A percentile compares a stretch with the other conserved stretches of the same genome.
phyloP scores from a whole-genome alignment of 345 rosid species.

The Passiflora organensis region DNA sequence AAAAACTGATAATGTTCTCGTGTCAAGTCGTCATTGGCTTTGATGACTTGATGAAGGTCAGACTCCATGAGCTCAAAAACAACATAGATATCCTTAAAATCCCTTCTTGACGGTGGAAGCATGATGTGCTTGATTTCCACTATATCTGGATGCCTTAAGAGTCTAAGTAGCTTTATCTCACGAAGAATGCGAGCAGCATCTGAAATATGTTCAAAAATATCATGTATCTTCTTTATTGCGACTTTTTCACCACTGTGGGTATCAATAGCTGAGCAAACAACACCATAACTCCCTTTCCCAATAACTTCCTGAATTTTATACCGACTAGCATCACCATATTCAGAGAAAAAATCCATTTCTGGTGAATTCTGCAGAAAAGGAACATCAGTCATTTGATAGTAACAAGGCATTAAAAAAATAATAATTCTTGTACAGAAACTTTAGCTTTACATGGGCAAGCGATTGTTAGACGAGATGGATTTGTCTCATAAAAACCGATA shows the following conservation, averaged over 20 bases:
- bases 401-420: not conserved
- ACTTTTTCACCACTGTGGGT: constrained; percentile 80
- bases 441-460: not conserved
- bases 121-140: constrained; percentile 94
- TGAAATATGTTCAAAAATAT: constrained; percentile 83
- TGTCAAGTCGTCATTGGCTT: constrained; percentile 94
- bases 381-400: constrained; percentile 8
- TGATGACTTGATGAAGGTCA: constrained; percentile 93
- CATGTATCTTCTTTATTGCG: constrained; percentile 87
- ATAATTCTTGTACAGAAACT: not conserved
- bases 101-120: constrained; percentile 91
- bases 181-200: constrained; percentile 91
- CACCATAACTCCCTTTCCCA: constrained; percentile 93
- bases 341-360: constrained; percentile 87
- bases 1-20: constrained; percentile 94
- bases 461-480: no score
- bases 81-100: constrained; percentile 90
- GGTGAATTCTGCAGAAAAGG: constrained; percentile 50
- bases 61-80: constrained; percentile 98
- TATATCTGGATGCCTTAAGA: constrained; percentile 82
- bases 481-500: no score
- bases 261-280: constrained; percentile 89
- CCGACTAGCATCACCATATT: constrained; percentile 85
- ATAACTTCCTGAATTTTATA: constrained; percentile 85
- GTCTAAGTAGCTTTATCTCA: constrained; percentile 83